phyloP scores from a whole-genome alignment of 345 rosid species.

The Bruguiera gymnorhiza region DNA sequence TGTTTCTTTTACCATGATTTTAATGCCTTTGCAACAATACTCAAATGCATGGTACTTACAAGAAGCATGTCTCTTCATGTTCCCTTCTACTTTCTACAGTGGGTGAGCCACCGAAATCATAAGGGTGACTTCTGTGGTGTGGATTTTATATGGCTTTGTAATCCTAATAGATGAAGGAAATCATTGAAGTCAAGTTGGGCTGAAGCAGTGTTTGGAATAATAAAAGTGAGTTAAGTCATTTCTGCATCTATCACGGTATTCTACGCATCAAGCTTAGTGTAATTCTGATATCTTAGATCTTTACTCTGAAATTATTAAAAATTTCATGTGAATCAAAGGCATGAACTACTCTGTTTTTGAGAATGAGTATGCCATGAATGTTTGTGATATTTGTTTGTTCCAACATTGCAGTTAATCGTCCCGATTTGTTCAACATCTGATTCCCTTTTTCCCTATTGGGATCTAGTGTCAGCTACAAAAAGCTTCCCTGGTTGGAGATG shows the following conservation, averaged over 20 bases:
- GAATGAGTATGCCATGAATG: no score
- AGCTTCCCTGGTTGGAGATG: constrained; percentile 49
- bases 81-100: constrained; percentile 34
- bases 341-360: no score
- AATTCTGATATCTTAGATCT: no score
- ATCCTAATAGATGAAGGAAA: constrained; percentile 51
- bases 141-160: constrained; percentile 93
- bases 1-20: constrained; percentile 15
- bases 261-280: background rate
- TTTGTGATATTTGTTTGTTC: background rate
- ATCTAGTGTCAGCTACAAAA: constrained; percentile 60
- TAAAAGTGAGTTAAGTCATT: constrained; percentile 45
- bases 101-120: constrained; percentile 96
- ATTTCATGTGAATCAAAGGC: no score
- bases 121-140: constrained; percentile 97
- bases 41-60: background rate
- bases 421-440: constrained; percentile 6
- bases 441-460: constrained; percentile 1
- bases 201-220: constrained; percentile 65
- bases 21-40: background rate
- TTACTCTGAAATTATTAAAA: no score
- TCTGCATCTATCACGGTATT: background rate
- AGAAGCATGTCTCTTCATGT: background rate
- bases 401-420: no score
- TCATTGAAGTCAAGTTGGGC: constrained; percentile 72